These are phyloP conservation scores for Mariannaea elegans DNA, from an alignment of 2,329 filamentous ascomycete species.

Conservation along the genomic window DNA sequence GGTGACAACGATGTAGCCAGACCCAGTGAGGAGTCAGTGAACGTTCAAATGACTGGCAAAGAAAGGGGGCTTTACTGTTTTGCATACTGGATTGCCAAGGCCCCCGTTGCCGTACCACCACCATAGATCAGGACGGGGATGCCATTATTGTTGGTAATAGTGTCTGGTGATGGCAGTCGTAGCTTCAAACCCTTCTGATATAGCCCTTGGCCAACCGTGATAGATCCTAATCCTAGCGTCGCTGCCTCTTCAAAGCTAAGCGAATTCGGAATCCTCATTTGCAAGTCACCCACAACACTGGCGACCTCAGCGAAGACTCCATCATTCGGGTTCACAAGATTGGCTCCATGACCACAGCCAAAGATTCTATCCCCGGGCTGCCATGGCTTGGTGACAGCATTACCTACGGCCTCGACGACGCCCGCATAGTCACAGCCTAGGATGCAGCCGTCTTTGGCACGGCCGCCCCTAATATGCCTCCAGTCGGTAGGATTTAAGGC, in stretches of 20 bases:
- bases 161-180: constrained; percentile 53
- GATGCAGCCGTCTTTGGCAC: constrained; percentile 23
- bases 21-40: constrained; percentile 28
- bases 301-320: constrained; percentile 55
- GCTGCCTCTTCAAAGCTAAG: constrained; percentile 58
- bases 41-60: no score
- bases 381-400: constrained; percentile 46
- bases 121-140: constrained; percentile 56
- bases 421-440: constrained; percentile 58
- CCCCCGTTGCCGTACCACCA: constrained; percentile 63
- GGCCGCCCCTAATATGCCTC: constrained; percentile 39
- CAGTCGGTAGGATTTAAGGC: constrained; percentile 48
- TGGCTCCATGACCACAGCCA: constrained; percentile 50
- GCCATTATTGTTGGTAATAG: constrained; percentile 39
- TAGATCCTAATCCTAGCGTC: constrained; percentile 50
- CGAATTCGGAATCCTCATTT: constrained; percentile 55
- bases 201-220: constrained; percentile 52
- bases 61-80: constrained; percentile 44
- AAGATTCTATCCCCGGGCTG: constrained; percentile 58
- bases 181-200: constrained; percentile 55
- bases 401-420: constrained; percentile 55
- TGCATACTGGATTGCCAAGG: constrained; percentile 58
- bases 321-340: constrained; percentile 45
- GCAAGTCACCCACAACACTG: constrained; percentile 49
- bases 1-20: constrained; percentile 50